These are phyloP conservation scores for Plasmodium coatneyi DNA, from an alignment of 169 alveolate species.

Conservation along the genomic window DNA sequence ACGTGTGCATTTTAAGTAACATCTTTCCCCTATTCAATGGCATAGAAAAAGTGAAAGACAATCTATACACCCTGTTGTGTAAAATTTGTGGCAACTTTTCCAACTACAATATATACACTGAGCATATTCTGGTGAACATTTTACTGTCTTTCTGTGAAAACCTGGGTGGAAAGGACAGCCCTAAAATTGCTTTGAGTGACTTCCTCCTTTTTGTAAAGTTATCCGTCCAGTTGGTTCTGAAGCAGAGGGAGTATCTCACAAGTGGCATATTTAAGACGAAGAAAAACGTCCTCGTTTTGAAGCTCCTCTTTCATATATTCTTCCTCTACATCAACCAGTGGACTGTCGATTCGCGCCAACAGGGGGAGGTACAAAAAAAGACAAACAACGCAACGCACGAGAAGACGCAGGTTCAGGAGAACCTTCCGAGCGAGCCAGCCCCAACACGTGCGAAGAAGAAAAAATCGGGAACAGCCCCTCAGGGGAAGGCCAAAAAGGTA, in stretches of 20 bases:
- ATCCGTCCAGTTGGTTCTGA: constrained; percentile 13
- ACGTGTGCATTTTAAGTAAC: constrained; percentile 25
- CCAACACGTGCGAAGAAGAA: not conserved
- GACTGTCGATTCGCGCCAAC: not conserved
- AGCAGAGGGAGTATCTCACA: not conserved
- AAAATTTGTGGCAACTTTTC: constrained; percentile 17
- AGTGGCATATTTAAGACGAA: not conserved
- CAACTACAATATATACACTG: constrained; percentile 13
- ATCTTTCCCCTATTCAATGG: not conserved
- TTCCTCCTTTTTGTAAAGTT: constrained; percentile 26
- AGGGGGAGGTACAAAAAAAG: too few relatives aligned
- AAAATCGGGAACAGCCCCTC: not conserved
- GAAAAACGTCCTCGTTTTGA: not conserved
- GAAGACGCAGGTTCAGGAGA: not conserved
- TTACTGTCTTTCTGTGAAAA: constrained; percentile 28
- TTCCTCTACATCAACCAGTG: constrained; percentile 10
- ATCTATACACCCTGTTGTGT: constrained; percentile 15
- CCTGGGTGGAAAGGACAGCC: not conserved
- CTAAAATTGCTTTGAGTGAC: not conserved
- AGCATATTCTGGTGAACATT: constrained; percentile 34
- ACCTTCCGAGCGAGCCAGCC: not conserved
- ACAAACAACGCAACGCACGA: too few relatives aligned
- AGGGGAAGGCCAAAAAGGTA: not conserved
- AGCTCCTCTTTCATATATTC: constrained; percentile 34
- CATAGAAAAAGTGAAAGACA: constrained; percentile 17